These are phyloP conservation scores for Theobroma grandiflorum DNA, from an alignment of 441 rosid genomes.

Conservation along the genomic window DNA sequence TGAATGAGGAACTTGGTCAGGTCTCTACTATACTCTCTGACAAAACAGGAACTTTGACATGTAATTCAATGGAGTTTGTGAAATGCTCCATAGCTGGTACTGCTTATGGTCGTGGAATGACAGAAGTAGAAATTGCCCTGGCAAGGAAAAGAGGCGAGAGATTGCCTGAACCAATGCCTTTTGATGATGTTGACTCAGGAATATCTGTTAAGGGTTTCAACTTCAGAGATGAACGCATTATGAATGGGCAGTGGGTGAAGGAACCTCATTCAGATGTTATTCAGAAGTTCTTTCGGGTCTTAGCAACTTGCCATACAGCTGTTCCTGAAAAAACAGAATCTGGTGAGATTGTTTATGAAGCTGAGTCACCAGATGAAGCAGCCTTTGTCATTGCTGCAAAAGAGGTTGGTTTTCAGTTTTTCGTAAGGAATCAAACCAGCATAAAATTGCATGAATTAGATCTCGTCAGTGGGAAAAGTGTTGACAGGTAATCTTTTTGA, in stretches of 20 bases:
- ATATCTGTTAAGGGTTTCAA: slow-evolving; percentile 80
- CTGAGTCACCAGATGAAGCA: slow-evolving; percentile 98
- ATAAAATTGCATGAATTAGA: slow-evolving; percentile 75
- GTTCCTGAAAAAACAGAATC: slow-evolving; percentile 67
- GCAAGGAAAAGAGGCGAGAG: slow-evolving; percentile 48
- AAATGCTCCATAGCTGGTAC: slow-evolving; percentile 83
- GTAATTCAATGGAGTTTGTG: slow-evolving; percentile 96
- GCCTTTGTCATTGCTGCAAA: slow-evolving; percentile 88
- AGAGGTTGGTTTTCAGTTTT: slow-evolving; percentile 88
- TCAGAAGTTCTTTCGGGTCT: slow-evolving; percentile 67
- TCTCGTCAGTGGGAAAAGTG: slow-evolving; percentile 45
- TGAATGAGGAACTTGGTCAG: slow-evolving; percentile 98
- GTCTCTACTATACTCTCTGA: slow-evolving; percentile 82
- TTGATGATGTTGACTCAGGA: slow-evolving; percentile 28
- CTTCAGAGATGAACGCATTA: slow-evolving; percentile 80
- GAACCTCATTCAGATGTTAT: slow-evolving; percentile 62
- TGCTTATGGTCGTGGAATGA: slow-evolving; percentile 80
- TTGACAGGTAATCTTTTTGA: slow-evolving; percentile 52
- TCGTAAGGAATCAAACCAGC: slow-evolving; percentile 70
- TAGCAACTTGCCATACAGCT: slow-evolving; percentile 90
- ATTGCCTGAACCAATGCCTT: slow-evolving; percentile 36
- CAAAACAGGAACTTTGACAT: slow-evolving; percentile 94
- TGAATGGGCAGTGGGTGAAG: slow-evolving; percentile 74
- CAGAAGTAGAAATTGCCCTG: slow-evolving; percentile 80
- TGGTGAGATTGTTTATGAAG: slow-evolving; percentile 74